Conservation (phyloP, 2,329 filamentous ascomycete genomes). For the Geosmithia morbida region DNA sequence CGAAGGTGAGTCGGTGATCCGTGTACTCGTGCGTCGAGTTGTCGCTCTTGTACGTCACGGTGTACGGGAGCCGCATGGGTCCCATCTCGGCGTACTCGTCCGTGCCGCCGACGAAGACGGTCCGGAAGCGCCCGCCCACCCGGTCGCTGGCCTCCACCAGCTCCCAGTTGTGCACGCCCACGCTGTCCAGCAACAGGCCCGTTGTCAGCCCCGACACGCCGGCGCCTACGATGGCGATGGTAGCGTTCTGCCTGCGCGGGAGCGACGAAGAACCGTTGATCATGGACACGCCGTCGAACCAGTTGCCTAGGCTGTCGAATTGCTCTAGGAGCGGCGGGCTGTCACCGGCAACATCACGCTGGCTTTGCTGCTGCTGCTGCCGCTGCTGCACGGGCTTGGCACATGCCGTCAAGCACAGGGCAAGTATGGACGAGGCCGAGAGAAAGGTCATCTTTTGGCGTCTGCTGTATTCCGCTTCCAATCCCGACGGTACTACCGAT, state of each 20-base stretch:
- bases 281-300: constrained; percentile 22
- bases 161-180: constrained; percentile 24
- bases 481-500: too few relatives aligned
- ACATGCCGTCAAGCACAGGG: not conserved
- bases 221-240: constrained; percentile 16
- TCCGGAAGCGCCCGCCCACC: constrained; percentile 24
- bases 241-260: constrained; percentile 6
- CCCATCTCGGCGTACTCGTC: constrained; percentile 20
- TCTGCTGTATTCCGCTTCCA: too few relatives aligned
- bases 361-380: too few relatives aligned
- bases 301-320: constrained; percentile 17
- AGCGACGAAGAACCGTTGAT: constrained; percentile 11
- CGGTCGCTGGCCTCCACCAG: constrained; percentile 22
- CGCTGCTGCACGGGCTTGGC: not conserved
- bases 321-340: constrained; percentile 3
- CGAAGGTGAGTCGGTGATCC: constrained; percentile 25
- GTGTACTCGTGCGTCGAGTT: constrained; percentile 24
- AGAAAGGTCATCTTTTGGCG: not conserved
- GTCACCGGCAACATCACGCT: not conserved
- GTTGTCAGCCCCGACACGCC: constrained; percentile 13
- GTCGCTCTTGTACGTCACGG: constrained; percentile 20
- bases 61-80: constrained; percentile 26
- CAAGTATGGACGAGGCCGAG: not conserved
- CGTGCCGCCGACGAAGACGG: constrained; percentile 22
- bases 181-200: constrained; percentile 18